phyloP scores from a whole-genome alignment of 768 basidiomycete genomes.

The Lentinula detonsa region DNA sequence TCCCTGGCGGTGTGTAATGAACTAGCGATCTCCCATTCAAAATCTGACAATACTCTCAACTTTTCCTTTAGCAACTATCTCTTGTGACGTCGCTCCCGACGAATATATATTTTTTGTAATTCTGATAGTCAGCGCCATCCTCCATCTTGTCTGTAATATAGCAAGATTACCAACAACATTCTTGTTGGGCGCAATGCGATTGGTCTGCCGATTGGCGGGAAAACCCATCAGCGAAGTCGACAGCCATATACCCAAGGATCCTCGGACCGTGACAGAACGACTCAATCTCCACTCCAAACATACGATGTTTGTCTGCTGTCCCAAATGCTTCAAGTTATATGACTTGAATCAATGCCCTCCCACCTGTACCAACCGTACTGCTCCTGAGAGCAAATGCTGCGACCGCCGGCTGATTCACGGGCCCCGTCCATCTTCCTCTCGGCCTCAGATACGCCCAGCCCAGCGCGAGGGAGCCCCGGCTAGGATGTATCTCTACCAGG shows the following conservation, averaged over 20 bases:
- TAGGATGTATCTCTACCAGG: slow-evolving; percentile 18
- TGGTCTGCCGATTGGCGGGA: background rate
- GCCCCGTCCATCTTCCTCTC: too few species aligned
- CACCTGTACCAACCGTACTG: slow-evolving; percentile 13
- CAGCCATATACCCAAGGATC: slow-evolving; percentile 11
- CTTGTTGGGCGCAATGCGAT: background rate
- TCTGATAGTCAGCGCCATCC: too few species aligned
- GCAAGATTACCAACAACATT: slow-evolving; percentile 3
- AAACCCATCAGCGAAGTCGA: background rate
- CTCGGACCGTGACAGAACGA: slow-evolving; percentile 13
- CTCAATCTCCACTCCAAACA: slow-evolving; percentile 14
- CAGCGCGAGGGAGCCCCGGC: too few species aligned
- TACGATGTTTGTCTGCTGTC: slow-evolving; percentile 18
- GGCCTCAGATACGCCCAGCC: too few species aligned
- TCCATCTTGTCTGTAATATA: slow-evolving; percentile 8
- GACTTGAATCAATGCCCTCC: slow-evolving; percentile 13
- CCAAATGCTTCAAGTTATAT: slow-evolving; percentile 19
- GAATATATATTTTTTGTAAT: too few species aligned
- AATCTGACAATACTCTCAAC: too few species aligned
- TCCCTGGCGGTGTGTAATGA: too few species aligned
- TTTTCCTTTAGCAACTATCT: too few species aligned
- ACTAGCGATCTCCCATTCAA: too few species aligned
- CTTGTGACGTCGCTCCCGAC: too few species aligned
- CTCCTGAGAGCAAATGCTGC: slow-evolving; percentile 10
- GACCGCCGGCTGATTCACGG: background rate